A percentile compares a stretch with the other conserved stretches of the same genome.
These are phyloP conservation scores for Thinopyrum elongatum DNA, from an alignment of 176 grass and related monocot genomes.

Conservation along the genomic window DNA sequence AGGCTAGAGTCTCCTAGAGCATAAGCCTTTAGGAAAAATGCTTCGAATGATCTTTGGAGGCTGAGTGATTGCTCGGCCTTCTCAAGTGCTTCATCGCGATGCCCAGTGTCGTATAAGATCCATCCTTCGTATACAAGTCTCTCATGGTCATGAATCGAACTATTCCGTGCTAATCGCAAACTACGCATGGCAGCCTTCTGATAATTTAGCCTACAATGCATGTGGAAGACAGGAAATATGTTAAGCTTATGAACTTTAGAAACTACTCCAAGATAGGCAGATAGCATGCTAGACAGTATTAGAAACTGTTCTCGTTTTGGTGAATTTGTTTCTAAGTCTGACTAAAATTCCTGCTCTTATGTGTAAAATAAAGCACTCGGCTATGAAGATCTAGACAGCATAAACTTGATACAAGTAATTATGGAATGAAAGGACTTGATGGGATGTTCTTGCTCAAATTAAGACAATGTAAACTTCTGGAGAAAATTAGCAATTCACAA, in stretches of 20 bases:
- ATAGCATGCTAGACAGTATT: not conserved
- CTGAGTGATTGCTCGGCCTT: conserved; percentile 81
- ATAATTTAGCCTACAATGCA: conserved; percentile 68
- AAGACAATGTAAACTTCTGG: not conserved
- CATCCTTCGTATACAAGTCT: conserved; percentile 96
- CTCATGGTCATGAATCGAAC: conserved; percentile 64
- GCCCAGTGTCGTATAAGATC: conserved; percentile 89
- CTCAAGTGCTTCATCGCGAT: conserved; percentile 79
- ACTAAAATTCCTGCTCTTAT: not conserved
- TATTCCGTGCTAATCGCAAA: conserved; percentile 69
- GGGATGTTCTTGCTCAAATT: not conserved
- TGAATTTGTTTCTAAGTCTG: not conserved
- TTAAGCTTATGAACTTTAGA: not conserved
- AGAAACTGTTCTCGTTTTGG: not conserved
- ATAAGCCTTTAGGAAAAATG: conserved; percentile 93
- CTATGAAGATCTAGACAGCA: not conserved
- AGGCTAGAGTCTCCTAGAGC: conserved; percentile 80
- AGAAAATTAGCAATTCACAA: not conserved
- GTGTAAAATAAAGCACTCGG: not conserved
- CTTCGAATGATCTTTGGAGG: conserved; percentile 88
- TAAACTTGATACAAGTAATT: not conserved
- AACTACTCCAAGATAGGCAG: not conserved
- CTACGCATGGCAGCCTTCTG: conserved; percentile 90
- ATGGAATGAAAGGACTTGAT: not conserved
- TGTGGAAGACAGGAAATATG: not conserved